phyloP scores from a whole-genome alignment of 805 yeast species.

The Pichia scutulata region DNA sequence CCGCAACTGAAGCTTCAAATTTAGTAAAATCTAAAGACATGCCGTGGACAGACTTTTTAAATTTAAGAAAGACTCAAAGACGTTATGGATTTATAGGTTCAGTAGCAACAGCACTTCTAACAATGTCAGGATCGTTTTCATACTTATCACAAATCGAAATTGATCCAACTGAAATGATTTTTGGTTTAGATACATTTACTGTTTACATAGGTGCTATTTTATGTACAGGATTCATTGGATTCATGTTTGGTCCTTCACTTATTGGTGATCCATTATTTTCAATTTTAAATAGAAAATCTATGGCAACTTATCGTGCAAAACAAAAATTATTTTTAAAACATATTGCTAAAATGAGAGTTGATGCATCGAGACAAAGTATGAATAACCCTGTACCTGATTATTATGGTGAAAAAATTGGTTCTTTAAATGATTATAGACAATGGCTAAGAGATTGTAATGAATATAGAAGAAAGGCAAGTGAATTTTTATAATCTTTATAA shows the following conservation, averaged over 20 bases:
- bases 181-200: slow-evolving; percentile 86
- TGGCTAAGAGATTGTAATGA: slow-evolving; percentile 96
- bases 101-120: slow-evolving; percentile 54
- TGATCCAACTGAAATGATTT: slow-evolving; percentile 81
- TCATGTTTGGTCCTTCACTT: slow-evolving; percentile 70
- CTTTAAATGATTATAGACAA: slow-evolving; percentile 78
- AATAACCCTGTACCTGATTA: slow-evolving; percentile 97
- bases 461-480: slow-evolving; percentile 73
- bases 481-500: slow-evolving; percentile 45
- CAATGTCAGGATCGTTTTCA: slow-evolving; percentile 63
- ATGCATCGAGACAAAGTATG: slow-evolving; percentile 84
- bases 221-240: slow-evolving; percentile 70
- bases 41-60: slow-evolving; percentile 77
- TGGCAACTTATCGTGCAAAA: slow-evolving; percentile 46
- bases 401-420: slow-evolving; percentile 92
- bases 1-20: not conserved
- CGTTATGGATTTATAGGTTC: slow-evolving; percentile 63
- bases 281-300: slow-evolving; percentile 37
- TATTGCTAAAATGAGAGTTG: slow-evolving; percentile 74
- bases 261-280: slow-evolving; percentile 65
- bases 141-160: slow-evolving; percentile 75
- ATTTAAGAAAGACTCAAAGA: slow-evolving; percentile 68
- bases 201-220: slow-evolving; percentile 69
- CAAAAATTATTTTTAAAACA: slow-evolving; percentile 70
- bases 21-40: slow-evolving; percentile 25